Conservation (phyloP, 371 early-diverging fungal species). For the Rhizopus sp. region DNA sequence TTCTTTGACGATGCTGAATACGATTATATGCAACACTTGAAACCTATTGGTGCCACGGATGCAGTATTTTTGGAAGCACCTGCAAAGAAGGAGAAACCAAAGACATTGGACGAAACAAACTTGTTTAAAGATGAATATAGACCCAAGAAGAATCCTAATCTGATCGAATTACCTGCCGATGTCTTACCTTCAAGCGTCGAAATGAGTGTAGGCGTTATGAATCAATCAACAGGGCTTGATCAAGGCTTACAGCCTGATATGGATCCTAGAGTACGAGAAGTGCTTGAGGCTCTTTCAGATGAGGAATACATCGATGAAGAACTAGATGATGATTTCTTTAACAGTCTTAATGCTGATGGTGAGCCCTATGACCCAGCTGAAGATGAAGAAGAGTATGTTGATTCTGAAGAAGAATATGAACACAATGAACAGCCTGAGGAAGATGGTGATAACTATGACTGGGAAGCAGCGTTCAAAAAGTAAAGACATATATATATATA, state of each 20-base stretch:
- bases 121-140: constrained; percentile 19
- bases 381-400: constrained; percentile 34
- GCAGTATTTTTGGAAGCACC: constrained; percentile 83
- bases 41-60: constrained; percentile 79
- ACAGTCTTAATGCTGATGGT: constrained; percentile 54
- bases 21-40: constrained; percentile 93
- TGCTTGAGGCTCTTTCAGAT: constrained; percentile 89
- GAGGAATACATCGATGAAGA: constrained; percentile 82
- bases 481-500: constrained; percentile 22
- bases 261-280: constrained; percentile 82
- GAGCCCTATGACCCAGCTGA: constrained; percentile 46
- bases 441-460: constrained; percentile 51
- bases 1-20: constrained; percentile 87
- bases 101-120: constrained; percentile 23
- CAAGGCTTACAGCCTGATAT: constrained; percentile 77
- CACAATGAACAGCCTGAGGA: constrained; percentile 50
- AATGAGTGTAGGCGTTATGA: constrained; percentile 49
- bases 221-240: constrained; percentile 44
- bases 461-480: constrained; percentile 74
- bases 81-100: constrained; percentile 36
- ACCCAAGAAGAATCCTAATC: constrained; percentile 32
- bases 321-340: constrained; percentile 72
- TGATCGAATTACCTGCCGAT: constrained; percentile 70
- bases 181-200: constrained; percentile 74
- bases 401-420: constrained; percentile 39